Evolutionary conservation across 768 basidiomycete genomes (phyloP).

Genomic region (Trichaptum fuscoviolaceum): DNA sequence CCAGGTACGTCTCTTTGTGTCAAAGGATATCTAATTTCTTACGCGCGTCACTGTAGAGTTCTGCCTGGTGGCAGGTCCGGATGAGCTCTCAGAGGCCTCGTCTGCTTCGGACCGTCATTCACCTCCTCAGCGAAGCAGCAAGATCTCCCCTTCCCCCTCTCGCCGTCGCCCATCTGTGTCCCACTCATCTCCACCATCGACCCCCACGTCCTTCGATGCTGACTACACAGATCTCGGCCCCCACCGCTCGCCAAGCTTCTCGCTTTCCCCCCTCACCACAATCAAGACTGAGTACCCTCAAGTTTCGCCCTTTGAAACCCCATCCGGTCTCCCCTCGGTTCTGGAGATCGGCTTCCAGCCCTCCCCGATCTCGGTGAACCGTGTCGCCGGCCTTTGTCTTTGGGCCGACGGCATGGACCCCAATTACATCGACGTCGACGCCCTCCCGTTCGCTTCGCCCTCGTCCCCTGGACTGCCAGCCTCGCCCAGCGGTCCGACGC

Average conservation of each 20-base stretch:
- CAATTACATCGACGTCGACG: constrained; percentile 54
- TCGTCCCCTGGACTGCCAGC: constrained; percentile 29
- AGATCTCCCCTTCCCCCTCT: constrained; percentile 17
- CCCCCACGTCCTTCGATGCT: neutral
- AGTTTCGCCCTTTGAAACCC: constrained; percentile 15
- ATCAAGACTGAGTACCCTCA: constrained; percentile 19
- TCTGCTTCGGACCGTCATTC: constrained; percentile 6
- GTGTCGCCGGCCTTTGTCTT: constrained; percentile 41
- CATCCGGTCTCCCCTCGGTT: constrained; percentile 12
- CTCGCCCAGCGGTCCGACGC: constrained; percentile 9
- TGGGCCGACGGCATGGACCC: constrained; percentile 68
- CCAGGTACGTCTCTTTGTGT: constrained; percentile 41
- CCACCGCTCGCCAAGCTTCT: constrained; percentile 10
- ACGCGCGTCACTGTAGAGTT: constrained; percentile 44
- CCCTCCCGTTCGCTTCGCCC: constrained; percentile 37
- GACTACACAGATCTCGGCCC: neutral
- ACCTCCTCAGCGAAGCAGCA: constrained; percentile 28
- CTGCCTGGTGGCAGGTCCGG: constrained; percentile 74
- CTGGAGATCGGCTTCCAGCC: constrained; percentile 7
- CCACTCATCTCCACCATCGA: neutral
- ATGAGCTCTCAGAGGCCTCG: constrained; percentile 50
- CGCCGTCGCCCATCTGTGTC: neutral
- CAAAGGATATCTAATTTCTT: constrained; percentile 1
- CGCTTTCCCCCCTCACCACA: constrained; percentile 24
- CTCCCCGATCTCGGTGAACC: constrained; percentile 16